A percentile compares a stretch with the other conserved stretches of the same genome.
phyloP scores from a whole-genome alignment of 768 basidiomycete species.

The Lactarius akahatsu region DNA sequence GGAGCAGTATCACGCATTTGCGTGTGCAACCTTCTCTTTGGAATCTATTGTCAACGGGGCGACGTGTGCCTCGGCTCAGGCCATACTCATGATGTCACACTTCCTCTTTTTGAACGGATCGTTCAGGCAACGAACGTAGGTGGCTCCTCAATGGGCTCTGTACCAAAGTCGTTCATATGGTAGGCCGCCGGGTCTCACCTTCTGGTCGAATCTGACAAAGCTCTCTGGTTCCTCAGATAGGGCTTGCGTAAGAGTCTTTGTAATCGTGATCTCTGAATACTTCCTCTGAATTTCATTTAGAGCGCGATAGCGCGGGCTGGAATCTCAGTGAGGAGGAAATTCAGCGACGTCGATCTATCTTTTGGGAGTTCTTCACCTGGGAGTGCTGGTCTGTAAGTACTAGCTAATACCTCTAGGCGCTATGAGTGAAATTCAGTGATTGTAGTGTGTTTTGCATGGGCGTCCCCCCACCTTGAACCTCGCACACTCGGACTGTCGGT shows the following conservation, averaged over 20 bases:
- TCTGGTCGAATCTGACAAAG: slow-evolving; percentile 12
- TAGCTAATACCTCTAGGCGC: neutral
- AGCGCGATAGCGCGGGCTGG: slow-evolving; percentile 52
- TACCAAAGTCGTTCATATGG: slow-evolving; percentile 45
- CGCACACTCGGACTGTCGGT: slow-evolving; percentile 51
- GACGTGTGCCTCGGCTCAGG: slow-evolving; percentile 48
- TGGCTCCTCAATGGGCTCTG: slow-evolving; percentile 51
- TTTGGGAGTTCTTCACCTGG: slow-evolving; percentile 54
- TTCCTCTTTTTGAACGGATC: slow-evolving; percentile 46
- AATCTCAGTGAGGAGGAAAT: slow-evolving; percentile 46
- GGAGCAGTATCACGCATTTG: slow-evolving; percentile 48
- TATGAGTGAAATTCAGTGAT: neutral
- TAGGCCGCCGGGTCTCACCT: slow-evolving; percentile 36
- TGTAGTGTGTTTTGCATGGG: slow-evolving; percentile 50
- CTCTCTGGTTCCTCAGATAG: slow-evolving; percentile 40
- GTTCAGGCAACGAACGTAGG: slow-evolving; percentile 44
- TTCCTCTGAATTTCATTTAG: slow-evolving; percentile 34
- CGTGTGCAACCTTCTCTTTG: slow-evolving; percentile 49
- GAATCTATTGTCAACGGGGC: slow-evolving; percentile 46
- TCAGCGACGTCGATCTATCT: slow-evolving; percentile 47
- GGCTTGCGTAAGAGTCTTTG: slow-evolving; percentile 46
- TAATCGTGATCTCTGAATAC: neutral
- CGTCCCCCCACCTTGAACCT: slow-evolving; percentile 48
- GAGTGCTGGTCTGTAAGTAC: slow-evolving; percentile 42
- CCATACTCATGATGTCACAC: slow-evolving; percentile 45